Conservation (phyloP, 441 rosid genomes). For the Aleurites moluccanus region DNA sequence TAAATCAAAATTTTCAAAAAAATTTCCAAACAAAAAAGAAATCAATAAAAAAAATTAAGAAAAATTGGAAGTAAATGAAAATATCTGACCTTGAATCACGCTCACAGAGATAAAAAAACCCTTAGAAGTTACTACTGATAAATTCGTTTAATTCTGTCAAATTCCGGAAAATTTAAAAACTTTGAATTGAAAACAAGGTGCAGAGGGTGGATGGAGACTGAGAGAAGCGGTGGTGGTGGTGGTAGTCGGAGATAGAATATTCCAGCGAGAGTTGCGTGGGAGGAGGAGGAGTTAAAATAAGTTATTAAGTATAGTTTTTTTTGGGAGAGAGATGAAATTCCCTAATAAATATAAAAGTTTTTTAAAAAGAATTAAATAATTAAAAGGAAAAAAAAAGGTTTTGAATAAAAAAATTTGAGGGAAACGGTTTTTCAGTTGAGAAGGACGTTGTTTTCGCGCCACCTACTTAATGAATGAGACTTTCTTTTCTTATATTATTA, state of each 20-base stretch:
- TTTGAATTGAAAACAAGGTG: background rate
- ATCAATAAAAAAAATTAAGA: background rate
- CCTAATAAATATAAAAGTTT: background rate
- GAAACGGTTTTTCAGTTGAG: conserved; percentile 41
- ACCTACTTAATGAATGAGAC: conserved; percentile 35
- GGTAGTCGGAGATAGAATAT: conserved; percentile 26
- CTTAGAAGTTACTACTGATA: background rate
- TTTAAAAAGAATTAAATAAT: background rate
- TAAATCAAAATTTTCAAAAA: background rate
- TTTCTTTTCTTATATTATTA: background rate
- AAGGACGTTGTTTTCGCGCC: conserved; percentile 76
- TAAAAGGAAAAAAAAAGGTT: background rate
- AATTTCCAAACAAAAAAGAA: background rate
- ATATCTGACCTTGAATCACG: conserved; percentile 1
- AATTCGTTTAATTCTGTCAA: background rate
- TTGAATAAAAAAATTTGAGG: conserved; percentile 23
- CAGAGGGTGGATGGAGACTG: background rate
- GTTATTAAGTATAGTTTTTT: background rate
- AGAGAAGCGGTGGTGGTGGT: conserved; percentile 8
- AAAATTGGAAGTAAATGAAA: background rate
- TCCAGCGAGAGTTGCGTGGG: conserved; percentile 14
- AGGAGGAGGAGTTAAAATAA: background rate
- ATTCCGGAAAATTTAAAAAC: background rate
- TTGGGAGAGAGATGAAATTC: background rate
- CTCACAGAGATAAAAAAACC: background rate